These are phyloP conservation scores for Trichophyton equinum DNA, from an alignment of 2,329 filamentous ascomycete species.

Conservation along the genomic window DNA sequence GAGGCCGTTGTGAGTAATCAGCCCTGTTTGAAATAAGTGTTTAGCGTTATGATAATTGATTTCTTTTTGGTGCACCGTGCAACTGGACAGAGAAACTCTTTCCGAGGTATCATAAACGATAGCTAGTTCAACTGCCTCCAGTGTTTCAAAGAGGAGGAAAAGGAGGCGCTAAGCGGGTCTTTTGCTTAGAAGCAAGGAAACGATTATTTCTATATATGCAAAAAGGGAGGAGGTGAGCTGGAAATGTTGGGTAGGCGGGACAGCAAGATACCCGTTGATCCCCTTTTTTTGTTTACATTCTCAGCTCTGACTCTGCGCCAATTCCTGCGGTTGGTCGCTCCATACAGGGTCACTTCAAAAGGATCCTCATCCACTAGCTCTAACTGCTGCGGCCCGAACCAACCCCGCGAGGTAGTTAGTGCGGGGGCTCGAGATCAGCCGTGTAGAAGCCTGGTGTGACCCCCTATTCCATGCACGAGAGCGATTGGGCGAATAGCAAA, in stretches of 20 bases:
- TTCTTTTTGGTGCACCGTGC: neutral
- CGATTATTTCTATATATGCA: neutral
- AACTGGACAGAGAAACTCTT: neutral
- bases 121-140: neutral
- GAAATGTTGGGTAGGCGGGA: neutral
- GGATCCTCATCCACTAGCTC: neutral
- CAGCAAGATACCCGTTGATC: neutral
- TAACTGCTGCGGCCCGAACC: neutral
- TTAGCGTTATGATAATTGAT: neutral
- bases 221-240: neutral
- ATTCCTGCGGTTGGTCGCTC: neutral
- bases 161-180: neutral
- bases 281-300: too few species aligned
- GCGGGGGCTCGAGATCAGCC: neutral
- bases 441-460: neutral
- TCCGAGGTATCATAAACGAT: slow-evolving; percentile 1
- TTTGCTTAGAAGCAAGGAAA: neutral
- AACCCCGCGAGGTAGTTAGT: neutral
- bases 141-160: neutral
- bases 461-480: neutral
- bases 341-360: neutral
- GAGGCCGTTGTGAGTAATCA: neutral
- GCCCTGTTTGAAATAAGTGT: neutral
- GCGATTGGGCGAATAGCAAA: neutral
- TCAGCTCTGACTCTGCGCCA: neutral